phyloP scores from a whole-genome alignment of 2,329 filamentous ascomycete genomes.

The Penicillium nordicum region DNA sequence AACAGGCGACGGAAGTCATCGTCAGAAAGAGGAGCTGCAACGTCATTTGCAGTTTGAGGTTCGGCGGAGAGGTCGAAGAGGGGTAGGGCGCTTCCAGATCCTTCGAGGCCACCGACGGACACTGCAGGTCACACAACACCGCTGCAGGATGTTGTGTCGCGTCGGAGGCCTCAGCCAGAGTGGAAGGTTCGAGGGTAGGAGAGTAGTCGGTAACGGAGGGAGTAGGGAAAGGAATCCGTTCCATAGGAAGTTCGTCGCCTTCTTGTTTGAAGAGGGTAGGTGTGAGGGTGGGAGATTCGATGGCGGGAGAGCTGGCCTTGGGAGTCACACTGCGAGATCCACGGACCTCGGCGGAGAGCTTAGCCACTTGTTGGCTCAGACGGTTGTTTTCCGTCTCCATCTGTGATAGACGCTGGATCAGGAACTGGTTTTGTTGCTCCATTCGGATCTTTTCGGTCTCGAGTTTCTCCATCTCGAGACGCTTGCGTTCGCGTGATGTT shows the following conservation, averaged over 20 bases:
- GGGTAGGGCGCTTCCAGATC: slow-evolving; percentile 47
- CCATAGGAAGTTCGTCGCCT: slow-evolving; percentile 40
- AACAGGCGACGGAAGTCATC: slow-evolving; percentile 61
- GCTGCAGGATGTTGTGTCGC: slow-evolving; percentile 99
- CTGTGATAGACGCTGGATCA: slow-evolving; percentile 61
- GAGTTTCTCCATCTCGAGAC: slow-evolving; percentile 81
- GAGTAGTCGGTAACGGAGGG: slow-evolving; percentile 40
- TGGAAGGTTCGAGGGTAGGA: slow-evolving; percentile 40
- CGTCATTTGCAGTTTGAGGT: slow-evolving; percentile 55
- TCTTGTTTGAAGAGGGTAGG: slow-evolving; percentile 46
- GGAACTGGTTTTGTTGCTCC: slow-evolving; percentile 69
- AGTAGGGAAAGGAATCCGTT: slow-evolving; percentile 41
- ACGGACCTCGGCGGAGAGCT: slow-evolving; percentile 48
- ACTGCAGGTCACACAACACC: slow-evolving; percentile 99
- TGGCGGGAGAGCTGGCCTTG: slow-evolving; percentile 34
- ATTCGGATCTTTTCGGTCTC: slow-evolving; percentile 61
- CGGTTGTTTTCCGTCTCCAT: slow-evolving; percentile 55
- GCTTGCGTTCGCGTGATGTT: slow-evolving; percentile 91
- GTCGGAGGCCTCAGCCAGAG: slow-evolving; percentile 65
- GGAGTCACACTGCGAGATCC: slow-evolving; percentile 40
- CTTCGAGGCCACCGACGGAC: slow-evolving; percentile 73
- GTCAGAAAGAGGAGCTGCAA: slow-evolving; percentile 65
- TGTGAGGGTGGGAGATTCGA: slow-evolving; percentile 40
- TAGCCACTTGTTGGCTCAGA: slow-evolving; percentile 49
- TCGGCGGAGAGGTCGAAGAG: slow-evolving; percentile 42